Evolutionary conservation across 768 basidiomycete species (phyloP).

Genomic region (Naganishia vishniacii): DNA sequence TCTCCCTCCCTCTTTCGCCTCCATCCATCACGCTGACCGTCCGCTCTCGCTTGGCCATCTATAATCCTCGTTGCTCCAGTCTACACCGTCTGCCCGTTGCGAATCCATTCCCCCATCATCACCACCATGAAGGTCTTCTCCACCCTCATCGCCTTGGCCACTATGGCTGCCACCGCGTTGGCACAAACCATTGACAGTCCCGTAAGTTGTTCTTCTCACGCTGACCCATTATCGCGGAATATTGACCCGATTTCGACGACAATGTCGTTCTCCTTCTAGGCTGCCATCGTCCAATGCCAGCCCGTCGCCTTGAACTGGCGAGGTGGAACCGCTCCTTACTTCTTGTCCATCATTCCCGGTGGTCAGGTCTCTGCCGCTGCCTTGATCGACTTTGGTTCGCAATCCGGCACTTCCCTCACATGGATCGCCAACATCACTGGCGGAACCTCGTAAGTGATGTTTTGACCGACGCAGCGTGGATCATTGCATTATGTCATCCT

Average conservation of each 20-base stretch:
- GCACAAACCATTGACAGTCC: conserved; percentile 15
- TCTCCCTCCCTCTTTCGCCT: too few species aligned
- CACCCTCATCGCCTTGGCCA: conserved; percentile 15
- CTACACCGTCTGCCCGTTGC: too few species aligned
- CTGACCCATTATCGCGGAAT: background rate
- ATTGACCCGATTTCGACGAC: too few species aligned
- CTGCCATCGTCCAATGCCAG: conserved; percentile 16
- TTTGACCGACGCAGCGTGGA: too few species aligned
- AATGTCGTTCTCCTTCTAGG: too few species aligned
- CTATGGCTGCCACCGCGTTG: conserved; percentile 7
- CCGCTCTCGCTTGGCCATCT: too few species aligned
- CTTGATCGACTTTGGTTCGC: conserved; percentile 53
- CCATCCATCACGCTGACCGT: too few species aligned
- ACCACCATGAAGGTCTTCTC: conserved; percentile 22
- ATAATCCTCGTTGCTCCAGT: too few species aligned
- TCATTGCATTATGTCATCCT: too few species aligned
- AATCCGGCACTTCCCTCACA: conserved; percentile 51
- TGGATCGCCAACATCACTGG: conserved; percentile 56
- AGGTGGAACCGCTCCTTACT: conserved; percentile 42
- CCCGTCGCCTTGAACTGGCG: conserved; percentile 27
- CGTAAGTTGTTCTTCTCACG: background rate
- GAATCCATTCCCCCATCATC: too few species aligned
- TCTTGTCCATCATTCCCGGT: conserved; percentile 55
- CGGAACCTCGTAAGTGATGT: conserved; percentile 47
- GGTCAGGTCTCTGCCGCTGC: conserved; percentile 52